phyloP scores from a whole-genome alignment of 768 basidiomycete genomes.

The Kwoniella dejecticola region DNA sequence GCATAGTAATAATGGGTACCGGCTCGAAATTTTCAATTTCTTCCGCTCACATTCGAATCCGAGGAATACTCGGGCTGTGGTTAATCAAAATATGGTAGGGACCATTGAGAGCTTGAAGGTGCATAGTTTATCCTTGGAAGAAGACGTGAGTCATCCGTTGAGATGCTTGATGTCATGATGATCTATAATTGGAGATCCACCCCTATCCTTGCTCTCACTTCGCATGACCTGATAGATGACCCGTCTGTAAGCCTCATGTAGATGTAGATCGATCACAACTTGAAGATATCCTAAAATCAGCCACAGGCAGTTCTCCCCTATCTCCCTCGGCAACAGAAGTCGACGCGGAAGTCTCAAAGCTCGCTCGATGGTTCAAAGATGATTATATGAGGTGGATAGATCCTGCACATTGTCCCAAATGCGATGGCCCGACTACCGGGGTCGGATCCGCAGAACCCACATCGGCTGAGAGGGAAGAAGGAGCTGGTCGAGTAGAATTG shows the following conservation, averaged over 20 bases:
- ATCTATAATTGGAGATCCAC: too few relatives aligned
- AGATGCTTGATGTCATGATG: not conserved
- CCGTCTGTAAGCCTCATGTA: not conserved
- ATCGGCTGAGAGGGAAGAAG: constrained; percentile 47
- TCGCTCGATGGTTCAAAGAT: constrained; percentile 58
- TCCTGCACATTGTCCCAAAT: constrained; percentile 56
- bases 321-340: constrained; percentile 34
- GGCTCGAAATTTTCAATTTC: too few relatives aligned
- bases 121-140: constrained; percentile 21
- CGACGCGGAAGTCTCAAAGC: constrained; percentile 54
- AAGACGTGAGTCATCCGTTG: constrained; percentile 26
- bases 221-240: constrained; percentile 1
- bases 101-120: constrained; percentile 15
- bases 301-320: constrained; percentile 18
- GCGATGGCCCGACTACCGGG: constrained; percentile 41
- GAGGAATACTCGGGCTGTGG: too few relatives aligned
- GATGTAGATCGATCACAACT: not conserved
- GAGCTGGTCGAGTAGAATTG: constrained; percentile 56
- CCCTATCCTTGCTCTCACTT: too few relatives aligned
- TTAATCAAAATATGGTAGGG: constrained; percentile 15
- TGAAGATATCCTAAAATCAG: constrained; percentile 1
- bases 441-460: constrained; percentile 35
- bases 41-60: too few relatives aligned
- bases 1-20: too few relatives aligned
- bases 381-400: constrained; percentile 58